These are phyloP conservation scores for Acanthamoeba lugdunensis DNA, from an alignment of 208 protist genomes.

Conservation along the genomic window DNA sequence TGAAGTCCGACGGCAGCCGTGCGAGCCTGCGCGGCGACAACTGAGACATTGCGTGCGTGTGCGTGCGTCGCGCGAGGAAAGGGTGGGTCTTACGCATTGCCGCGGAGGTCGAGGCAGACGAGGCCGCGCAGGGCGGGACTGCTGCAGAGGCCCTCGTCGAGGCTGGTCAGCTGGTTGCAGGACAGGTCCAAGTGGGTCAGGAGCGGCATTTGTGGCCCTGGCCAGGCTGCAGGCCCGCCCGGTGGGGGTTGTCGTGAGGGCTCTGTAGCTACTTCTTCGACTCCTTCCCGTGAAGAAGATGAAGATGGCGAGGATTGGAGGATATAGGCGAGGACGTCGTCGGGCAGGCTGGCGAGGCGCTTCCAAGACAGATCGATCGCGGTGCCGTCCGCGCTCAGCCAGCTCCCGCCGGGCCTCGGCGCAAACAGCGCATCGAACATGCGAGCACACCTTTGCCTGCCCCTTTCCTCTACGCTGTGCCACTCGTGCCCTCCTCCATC, in stretches of 20 bases:
- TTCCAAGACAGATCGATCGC: background rate
- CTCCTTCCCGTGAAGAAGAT: background rate
- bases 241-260: no score
- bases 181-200: background rate
- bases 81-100: background rate
- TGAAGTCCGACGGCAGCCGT: background rate
- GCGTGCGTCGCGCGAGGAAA: background rate
- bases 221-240: background rate
- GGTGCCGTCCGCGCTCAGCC: background rate
- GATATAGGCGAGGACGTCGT: background rate
- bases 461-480: background rate
- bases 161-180: background rate
- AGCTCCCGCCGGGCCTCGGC: background rate
- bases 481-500: background rate
- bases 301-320: background rate
- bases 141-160: background rate
- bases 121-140: background rate
- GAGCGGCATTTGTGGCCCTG: background rate
- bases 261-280: background rate
- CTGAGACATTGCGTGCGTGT: background rate
- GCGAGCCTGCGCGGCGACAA: background rate
- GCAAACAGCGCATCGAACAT: background rate
- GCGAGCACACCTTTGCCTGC: background rate
- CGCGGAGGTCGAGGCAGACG: slow-evolving; percentile 10
- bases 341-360: background rate